phyloP scores from a whole-genome alignment of 768 basidiomycete genomes.

The Hypsizygus marmoreus region DNA sequence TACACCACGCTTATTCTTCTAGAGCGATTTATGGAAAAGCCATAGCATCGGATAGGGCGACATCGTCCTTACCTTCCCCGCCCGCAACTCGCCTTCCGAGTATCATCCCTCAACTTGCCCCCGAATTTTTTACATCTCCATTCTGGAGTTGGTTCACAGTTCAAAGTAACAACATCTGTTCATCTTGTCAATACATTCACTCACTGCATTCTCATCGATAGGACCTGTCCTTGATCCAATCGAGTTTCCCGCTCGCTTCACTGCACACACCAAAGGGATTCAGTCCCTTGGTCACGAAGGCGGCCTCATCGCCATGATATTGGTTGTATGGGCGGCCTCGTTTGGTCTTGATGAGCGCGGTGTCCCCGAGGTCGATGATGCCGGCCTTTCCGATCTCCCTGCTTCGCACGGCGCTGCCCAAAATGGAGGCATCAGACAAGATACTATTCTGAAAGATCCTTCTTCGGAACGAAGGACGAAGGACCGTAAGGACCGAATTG shows the following conservation, averaged over 20 bases:
- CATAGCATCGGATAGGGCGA: slow-evolving; percentile 40
- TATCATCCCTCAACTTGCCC: slow-evolving; percentile 70
- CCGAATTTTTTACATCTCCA: slow-evolving; percentile 79
- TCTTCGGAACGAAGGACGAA: slow-evolving; percentile 35
- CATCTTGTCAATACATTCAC: not conserved
- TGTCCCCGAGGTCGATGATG: slow-evolving; percentile 41
- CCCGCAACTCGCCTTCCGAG: slow-evolving; percentile 45
- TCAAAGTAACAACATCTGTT: slow-evolving; percentile 58
- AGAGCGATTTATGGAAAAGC: slow-evolving; percentile 82
- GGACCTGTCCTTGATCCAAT: slow-evolving; percentile 84
- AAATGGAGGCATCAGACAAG: too few relatives aligned
- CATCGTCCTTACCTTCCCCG: slow-evolving; percentile 33
- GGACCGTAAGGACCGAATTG: slow-evolving; percentile 55
- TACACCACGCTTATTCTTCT: slow-evolving; percentile 13
- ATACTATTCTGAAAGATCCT: slow-evolving; percentile 26
- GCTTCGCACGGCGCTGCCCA: too few relatives aligned
- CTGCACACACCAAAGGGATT: slow-evolving; percentile 62
- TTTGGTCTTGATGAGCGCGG: slow-evolving; percentile 87
- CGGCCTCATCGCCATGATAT: slow-evolving; percentile 72
- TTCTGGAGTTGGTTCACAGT: slow-evolving; percentile 86
- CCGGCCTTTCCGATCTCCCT: slow-evolving; percentile 16
- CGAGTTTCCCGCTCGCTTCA: slow-evolving; percentile 77
- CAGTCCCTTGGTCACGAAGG: slow-evolving; percentile 71
- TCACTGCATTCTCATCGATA: slow-evolving; percentile 28
- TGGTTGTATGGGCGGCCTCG: slow-evolving; percentile 88